Evolutionary conservation across 2,329 filamentous ascomycete genomes (phyloP).

Genomic region (Fusarium anguioides): DNA sequence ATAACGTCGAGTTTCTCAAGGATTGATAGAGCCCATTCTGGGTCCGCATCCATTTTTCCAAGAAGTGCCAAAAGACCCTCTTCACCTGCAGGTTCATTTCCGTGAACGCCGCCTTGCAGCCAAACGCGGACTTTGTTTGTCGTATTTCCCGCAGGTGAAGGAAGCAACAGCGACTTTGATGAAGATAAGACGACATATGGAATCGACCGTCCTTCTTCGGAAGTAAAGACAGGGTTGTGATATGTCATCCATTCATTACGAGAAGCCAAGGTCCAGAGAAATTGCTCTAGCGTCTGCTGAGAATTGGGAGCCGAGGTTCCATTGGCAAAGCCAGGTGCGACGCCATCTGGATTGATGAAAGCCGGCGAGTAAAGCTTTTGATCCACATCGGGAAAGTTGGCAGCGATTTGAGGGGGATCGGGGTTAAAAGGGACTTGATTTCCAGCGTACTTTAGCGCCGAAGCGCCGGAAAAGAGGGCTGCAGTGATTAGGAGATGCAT

Average conservation of each 20-base stretch:
- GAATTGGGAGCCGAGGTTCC: conserved; percentile 27
- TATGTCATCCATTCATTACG: conserved; percentile 34
- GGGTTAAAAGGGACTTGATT: conserved; percentile 8
- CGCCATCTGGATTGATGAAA: conserved; percentile 3
- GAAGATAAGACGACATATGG: conserved; percentile 27
- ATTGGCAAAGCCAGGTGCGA: conserved; percentile 10
- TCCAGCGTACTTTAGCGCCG: conserved; percentile 15
- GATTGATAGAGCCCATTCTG: conserved; percentile 44
- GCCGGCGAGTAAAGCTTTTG: conserved; percentile 29
- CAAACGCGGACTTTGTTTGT: conserved; percentile 46
- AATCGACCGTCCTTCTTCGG: conserved; percentile 28
- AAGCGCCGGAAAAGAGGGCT: neutral
- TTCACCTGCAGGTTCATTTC: conserved; percentile 50
- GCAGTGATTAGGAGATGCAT: neutral
- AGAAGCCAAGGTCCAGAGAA: conserved; percentile 1
- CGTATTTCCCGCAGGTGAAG: neutral
- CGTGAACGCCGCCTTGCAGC: conserved; percentile 49
- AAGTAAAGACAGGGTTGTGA: conserved; percentile 20
- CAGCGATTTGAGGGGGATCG: conserved; percentile 6
- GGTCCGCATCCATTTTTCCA: conserved; percentile 45
- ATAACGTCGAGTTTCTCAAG: conserved; percentile 47
- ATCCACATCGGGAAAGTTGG: conserved; percentile 27
- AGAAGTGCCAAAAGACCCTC: conserved; percentile 46
- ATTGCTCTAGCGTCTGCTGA: conserved; percentile 10
- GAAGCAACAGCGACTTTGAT: neutral